Base-by-base conservation (phyloP, 1,139 yeast species). In the Debaryomycetaceae sp. region DNA sequence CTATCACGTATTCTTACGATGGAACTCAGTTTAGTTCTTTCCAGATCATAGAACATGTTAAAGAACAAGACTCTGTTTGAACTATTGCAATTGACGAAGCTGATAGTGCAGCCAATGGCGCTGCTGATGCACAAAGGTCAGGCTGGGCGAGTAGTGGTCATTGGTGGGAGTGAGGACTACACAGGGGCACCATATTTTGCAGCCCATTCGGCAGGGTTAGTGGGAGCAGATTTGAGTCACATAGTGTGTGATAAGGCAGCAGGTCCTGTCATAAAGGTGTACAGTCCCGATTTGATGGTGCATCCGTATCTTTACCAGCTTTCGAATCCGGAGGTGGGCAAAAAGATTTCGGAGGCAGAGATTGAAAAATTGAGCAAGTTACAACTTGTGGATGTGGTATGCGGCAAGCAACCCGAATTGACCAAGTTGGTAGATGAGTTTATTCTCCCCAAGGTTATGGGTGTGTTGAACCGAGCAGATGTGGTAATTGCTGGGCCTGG, bases 171-270 rank as follows among this genome's bases (percentile, higher is more conserved):
- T 61, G 95, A 87, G 60, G 97, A 91, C 58, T 89, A 87, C 61
- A 91, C 98, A 0, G 99, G 99, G 0, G 99, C 99, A 0, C 99
- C 99, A 2, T 93, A 75, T 66, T 93, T 93, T 62, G 78, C 96
- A 24, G 85, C 95, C 9, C 84, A 87, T 59, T 87, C 97, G 1
- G 81, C 95, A 1, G 87, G 96, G 2, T 66, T 86, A 31, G 76
- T 86, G 41, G 99, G 99, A 0, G 87, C 93, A 38, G 99, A 93
- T 59, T 72, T 93, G 69, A 80, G 93, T 33, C 98, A 93, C 65
- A 76, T 93, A 6, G 75, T 93, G 7, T 91, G 98, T 66, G 96
- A 89, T 54, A 66, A 70, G 44, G 67, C 67, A 36, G 98, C 98
- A 0, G 95, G 88, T 1, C 68, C 84, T 0, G 84, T 88, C 8